These are phyloP conservation scores for Linanthus parryae DNA, from an alignment of 148 eudicot genomes.

Conservation along the genomic window DNA sequence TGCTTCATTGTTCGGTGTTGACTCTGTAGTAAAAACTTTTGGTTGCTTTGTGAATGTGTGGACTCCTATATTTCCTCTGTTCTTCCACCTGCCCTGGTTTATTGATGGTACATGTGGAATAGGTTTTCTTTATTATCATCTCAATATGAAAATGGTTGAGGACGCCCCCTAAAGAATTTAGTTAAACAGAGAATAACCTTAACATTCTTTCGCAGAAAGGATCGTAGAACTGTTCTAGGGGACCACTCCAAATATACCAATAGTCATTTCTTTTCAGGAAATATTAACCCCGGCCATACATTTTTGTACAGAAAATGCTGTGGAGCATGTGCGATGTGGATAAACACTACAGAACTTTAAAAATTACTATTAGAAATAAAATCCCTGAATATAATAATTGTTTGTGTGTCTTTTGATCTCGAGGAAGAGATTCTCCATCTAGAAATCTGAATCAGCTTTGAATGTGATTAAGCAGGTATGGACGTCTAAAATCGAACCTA, in stretches of 20 bases:
- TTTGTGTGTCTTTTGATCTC: background rate
- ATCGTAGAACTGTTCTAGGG: no score
- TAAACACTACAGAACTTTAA: background rate
- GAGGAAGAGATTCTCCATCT: background rate
- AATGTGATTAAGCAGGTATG: slow-evolving; percentile 47
- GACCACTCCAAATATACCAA: no score
- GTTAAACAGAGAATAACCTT: no score
- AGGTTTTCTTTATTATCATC: background rate
- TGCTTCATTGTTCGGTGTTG: background rate
- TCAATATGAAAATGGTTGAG: background rate
- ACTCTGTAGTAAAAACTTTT: background rate
- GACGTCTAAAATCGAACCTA: slow-evolving; percentile 55
- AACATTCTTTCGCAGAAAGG: no score
- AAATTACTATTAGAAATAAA: background rate
- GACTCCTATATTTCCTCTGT: background rate
- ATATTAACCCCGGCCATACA: no score
- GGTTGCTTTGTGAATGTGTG: background rate
- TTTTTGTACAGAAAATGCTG: no score
- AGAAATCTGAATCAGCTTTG: slow-evolving; percentile 6
- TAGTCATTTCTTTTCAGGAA: no score
- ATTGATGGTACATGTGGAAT: background rate
- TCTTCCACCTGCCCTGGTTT: background rate
- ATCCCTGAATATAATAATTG: background rate
- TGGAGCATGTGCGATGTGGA: background rate
- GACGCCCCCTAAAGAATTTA: background rate